Conservation (phyloP, 1,284 basidiomycete genomes). For the Inonotus hispidus region DNA sequence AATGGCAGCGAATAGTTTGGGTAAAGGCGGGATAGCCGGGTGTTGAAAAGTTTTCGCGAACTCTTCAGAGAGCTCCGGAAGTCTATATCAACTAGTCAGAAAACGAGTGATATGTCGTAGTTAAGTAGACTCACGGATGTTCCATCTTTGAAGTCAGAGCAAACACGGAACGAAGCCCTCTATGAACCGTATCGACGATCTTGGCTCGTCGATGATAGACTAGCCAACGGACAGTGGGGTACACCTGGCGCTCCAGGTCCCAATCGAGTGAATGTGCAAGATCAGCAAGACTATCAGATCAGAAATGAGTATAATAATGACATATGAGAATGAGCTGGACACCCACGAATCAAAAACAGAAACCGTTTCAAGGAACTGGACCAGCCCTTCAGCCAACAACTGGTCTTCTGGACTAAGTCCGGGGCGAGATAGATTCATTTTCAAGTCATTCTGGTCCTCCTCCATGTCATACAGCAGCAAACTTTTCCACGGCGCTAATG, state of each 20-base stretch:
- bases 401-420: slow-evolving; percentile 61
- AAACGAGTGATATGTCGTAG: background rate
- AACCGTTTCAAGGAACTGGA: slow-evolving; percentile 63
- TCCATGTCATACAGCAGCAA: slow-evolving; percentile 64
- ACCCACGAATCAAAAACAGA: slow-evolving; percentile 36
- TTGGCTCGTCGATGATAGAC: slow-evolving; percentile 88
- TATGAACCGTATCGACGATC: slow-evolving; percentile 81
- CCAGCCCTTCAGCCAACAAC: slow-evolving; percentile 59
- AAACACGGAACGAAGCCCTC: slow-evolving; percentile 81
- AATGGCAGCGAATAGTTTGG: slow-evolving; percentile 66
- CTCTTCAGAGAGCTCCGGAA: slow-evolving; percentile 53
- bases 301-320: background rate
- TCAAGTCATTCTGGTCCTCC: slow-evolving; percentile 54
- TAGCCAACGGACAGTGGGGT: slow-evolving; percentile 84
- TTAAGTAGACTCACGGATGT: slow-evolving; percentile 48
- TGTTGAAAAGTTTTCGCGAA: slow-evolving; percentile 68
- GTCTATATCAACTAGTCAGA: slow-evolving; percentile 32
- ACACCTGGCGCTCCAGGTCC: slow-evolving; percentile 82
- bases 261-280: slow-evolving; percentile 82
- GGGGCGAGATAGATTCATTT: slow-evolving; percentile 53
- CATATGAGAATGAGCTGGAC: slow-evolving; percentile 25
- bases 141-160: slow-evolving; percentile 65
- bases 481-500: slow-evolving; percentile 90
- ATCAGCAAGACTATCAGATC: slow-evolving; percentile 63
- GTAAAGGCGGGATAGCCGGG: slow-evolving; percentile 62